These are phyloP conservation scores for Colletotrichum godetiae DNA, from an alignment of 2,329 filamentous ascomycete species.

Conservation along the genomic window DNA sequence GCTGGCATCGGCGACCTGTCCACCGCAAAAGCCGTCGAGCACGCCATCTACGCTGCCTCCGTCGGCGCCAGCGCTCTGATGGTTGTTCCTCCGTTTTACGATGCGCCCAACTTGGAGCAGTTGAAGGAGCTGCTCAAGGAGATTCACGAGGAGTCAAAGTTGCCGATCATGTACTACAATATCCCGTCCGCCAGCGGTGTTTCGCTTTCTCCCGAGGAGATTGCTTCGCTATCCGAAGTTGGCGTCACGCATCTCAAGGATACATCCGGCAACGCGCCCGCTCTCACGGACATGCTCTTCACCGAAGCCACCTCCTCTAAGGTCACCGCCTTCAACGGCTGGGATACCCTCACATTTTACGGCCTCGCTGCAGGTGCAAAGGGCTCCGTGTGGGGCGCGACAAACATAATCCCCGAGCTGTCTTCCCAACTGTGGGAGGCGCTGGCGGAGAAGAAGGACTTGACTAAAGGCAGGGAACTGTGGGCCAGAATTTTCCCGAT, in stretches of 20 bases:
- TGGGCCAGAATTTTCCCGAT: constrained; percentile 62
- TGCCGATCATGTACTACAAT: constrained; percentile 63
- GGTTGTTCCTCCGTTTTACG: constrained; percentile 63
- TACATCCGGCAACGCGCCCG: constrained; percentile 62
- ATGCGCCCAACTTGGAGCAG: constrained; percentile 52
- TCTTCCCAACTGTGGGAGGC: constrained; percentile 60
- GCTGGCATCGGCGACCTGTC: constrained; percentile 57
- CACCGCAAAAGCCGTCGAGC: constrained; percentile 52
- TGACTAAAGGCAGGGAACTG: constrained; percentile 55
- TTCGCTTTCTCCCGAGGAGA: constrained; percentile 52
- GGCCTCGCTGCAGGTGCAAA: constrained; percentile 60
- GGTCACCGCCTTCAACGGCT: constrained; percentile 63
- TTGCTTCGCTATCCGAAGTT: constrained; percentile 55
- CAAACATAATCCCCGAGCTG: constrained; percentile 62
- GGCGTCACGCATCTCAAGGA: constrained; percentile 64
- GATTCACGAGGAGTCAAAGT: constrained; percentile 50
- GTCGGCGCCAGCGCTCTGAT: constrained; percentile 56
- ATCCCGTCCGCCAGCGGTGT: constrained; percentile 60
- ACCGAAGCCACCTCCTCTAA: constrained; percentile 43
- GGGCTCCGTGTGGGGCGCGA: constrained; percentile 62
- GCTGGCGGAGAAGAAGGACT: constrained; percentile 53
- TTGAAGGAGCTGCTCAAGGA: constrained; percentile 53
- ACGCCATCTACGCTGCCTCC: constrained; percentile 51
- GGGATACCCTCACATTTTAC: constrained; percentile 65
- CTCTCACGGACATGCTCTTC: constrained; percentile 61